A percentile compares a stretch with the other conserved stretches of the same genome.
Evolutionary conservation across 805 yeast species (phyloP).

Genomic region (Metschnikowia shivogae): DNA sequence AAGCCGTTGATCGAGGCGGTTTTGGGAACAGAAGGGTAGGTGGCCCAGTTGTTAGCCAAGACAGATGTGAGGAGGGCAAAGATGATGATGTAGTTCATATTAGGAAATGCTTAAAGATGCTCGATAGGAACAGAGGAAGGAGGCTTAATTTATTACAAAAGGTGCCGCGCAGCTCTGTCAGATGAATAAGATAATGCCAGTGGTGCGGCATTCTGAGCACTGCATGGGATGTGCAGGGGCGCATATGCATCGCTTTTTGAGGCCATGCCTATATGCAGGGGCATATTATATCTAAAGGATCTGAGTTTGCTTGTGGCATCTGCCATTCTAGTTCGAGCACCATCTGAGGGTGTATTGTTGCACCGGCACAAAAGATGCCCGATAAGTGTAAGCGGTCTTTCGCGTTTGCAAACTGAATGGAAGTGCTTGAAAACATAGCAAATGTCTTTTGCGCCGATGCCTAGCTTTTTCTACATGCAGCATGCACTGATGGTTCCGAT

Average conservation of each 20-base stretch:
- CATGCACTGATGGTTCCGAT: conserved; percentile 3
- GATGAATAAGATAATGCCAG: conserved; percentile 3
- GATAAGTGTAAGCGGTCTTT: too few species aligned
- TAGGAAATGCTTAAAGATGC: too few species aligned
- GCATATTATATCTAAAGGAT: not conserved
- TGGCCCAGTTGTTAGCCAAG: conserved; percentile 34
- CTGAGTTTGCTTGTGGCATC: not conserved
- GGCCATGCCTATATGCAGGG: not conserved
- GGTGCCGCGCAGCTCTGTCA: not conserved
- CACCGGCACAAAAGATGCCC: too few species aligned
- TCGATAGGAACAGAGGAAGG: not conserved
- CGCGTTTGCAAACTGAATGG: not conserved
- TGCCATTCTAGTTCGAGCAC: too few species aligned
- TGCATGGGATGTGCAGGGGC: not conserved
- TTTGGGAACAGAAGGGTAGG: conserved; percentile 44
- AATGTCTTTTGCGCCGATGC: not conserved
- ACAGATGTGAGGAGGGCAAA: conserved; percentile 10
- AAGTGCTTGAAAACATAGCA: not conserved
- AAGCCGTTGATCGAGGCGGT: conserved; percentile 47
- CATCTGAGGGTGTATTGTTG: too few species aligned
- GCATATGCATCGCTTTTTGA: not conserved
- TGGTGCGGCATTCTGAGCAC: not conserved
- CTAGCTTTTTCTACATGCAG: not conserved
- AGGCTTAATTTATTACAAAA: not conserved
- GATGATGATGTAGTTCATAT: conserved; percentile 1